phyloP scores from a whole-genome alignment of 345 rosid species.

The Lepidium didymum region DNA sequence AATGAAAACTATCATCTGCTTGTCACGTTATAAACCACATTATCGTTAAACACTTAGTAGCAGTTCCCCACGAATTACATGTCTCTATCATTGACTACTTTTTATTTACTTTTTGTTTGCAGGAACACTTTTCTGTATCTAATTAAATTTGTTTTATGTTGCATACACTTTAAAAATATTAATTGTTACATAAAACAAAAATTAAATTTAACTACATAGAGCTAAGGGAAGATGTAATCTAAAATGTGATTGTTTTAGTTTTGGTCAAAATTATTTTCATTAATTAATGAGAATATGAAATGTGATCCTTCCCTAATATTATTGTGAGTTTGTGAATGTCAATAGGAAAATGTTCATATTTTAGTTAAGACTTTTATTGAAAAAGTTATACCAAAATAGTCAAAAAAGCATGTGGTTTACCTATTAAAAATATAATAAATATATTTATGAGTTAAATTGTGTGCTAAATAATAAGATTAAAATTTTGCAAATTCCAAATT shows the following conservation, averaged over 20 bases:
- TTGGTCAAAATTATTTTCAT: background rate
- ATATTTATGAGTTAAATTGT: background rate
- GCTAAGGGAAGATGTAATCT: background rate
- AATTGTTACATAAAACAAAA: background rate
- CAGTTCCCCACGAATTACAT: constrained; percentile 28
- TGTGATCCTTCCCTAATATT: too few species aligned
- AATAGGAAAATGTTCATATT: background rate
- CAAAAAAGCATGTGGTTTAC: background rate
- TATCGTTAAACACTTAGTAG: constrained; percentile 15
- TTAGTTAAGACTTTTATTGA: background rate
- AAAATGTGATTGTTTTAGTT: background rate
- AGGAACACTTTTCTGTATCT: background rate
- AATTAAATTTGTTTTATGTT: background rate
- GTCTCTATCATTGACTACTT: constrained; percentile 7
- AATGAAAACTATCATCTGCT: constrained; percentile 14
- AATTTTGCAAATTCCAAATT: background rate
- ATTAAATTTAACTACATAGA: background rate
- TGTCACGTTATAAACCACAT: constrained; percentile 23
- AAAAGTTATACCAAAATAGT: too few species aligned
- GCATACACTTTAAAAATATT: too few species aligned
- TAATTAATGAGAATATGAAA: too few species aligned
- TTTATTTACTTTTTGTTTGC: background rate
- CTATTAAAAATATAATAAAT: background rate
- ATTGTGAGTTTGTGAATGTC: too few species aligned
- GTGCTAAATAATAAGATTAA: background rate